Percentiles rank a stretch among this genome's conserved stretches.
These are phyloP conservation scores for Diophrys appendiculata DNA, from an alignment of 73 alveolate genomes.

Conservation along the genomic window DNA sequence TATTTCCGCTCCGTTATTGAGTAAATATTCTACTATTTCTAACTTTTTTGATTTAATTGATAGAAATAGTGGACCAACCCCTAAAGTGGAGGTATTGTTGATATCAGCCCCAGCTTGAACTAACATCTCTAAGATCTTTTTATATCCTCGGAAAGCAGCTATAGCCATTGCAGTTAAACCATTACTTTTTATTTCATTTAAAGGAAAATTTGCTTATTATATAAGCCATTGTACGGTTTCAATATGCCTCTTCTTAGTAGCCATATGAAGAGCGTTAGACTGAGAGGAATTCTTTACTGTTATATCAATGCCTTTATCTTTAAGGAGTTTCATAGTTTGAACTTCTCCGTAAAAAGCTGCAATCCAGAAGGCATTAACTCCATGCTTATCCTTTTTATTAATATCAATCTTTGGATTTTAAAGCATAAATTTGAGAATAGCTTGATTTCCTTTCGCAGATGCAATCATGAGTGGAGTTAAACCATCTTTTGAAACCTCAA, in stretches of 20 bases:
- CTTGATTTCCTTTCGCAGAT: not conserved
- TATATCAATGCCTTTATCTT: constrained; percentile 19
- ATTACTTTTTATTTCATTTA: constrained; percentile 26
- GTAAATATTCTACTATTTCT: constrained; percentile 13
- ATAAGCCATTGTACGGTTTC: constrained; percentile 26
- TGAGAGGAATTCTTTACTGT: constrained; percentile 14
- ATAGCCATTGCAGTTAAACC: constrained; percentile 48
- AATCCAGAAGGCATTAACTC: constrained; percentile 55
- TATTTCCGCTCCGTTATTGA: constrained; percentile 19
- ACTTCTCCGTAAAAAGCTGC: constrained; percentile 39
- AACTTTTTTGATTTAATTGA: constrained; percentile 20
- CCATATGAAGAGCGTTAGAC: constrained; percentile 51
- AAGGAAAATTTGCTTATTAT: constrained; percentile 18
- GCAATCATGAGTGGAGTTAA: not conserved
- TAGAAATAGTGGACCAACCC: constrained; percentile 53
- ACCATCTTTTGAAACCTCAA: not conserved
- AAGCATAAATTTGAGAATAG: constrained; percentile 14
- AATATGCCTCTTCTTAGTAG: constrained; percentile 30
- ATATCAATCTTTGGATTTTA: constrained; percentile 25
- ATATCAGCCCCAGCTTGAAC: constrained; percentile 40
- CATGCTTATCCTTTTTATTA: constrained; percentile 29
- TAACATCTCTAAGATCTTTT: constrained; percentile 26
- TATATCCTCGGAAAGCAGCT: constrained; percentile 41
- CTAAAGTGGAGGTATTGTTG: constrained; percentile 9
- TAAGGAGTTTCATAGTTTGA: constrained; percentile 28